phyloP scores from a whole-genome alignment of 2,329 filamentous ascomycete genomes.

The Mollisia scopiformis region DNA sequence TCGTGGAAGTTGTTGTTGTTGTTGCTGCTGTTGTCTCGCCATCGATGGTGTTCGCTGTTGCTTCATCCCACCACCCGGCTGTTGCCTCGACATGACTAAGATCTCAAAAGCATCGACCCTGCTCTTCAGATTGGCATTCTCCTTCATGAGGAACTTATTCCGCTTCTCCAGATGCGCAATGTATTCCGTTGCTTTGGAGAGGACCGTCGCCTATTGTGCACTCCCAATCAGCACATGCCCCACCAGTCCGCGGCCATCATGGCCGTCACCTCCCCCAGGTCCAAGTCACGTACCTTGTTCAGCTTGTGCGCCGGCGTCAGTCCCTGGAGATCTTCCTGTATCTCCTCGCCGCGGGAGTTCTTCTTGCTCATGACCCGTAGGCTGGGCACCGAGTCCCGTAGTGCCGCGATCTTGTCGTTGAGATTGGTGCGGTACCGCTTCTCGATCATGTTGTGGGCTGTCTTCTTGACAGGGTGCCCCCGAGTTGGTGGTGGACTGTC shows the following conservation, averaged over 20 bases:
- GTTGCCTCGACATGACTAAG: conserved; percentile 65
- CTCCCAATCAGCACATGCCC: conserved; percentile 10
- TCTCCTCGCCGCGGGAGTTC: conserved; percentile 57
- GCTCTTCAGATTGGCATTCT: conserved; percentile 77
- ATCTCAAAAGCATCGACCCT: conserved; percentile 79
- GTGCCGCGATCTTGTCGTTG: conserved; percentile 79
- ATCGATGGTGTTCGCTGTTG: background rate
- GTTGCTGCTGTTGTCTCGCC: conserved; percentile 6
- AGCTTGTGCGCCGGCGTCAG: conserved; percentile 67
- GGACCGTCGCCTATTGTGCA: conserved; percentile 48
- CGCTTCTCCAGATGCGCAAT: conserved; percentile 91
- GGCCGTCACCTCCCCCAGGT: background rate
- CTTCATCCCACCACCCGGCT: background rate
- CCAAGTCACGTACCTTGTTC: conserved; percentile 57
- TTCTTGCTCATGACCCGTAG: conserved; percentile 56
- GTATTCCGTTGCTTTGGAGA: conserved; percentile 95
- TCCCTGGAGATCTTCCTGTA: conserved; percentile 61
- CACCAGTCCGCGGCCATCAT: conserved; percentile 2
- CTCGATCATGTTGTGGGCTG: conserved; percentile 84
- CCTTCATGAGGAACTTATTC: conserved; percentile 79
- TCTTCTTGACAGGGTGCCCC: conserved; percentile 66
- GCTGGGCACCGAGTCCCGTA: conserved; percentile 74
- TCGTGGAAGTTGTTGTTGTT: background rate
- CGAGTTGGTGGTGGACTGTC: conserved; percentile 38
- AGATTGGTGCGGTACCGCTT: conserved; percentile 83